phyloP scores from a whole-genome alignment of 176 grass and related monocot species.

The Ampelocalamus luodianensis region DNA sequence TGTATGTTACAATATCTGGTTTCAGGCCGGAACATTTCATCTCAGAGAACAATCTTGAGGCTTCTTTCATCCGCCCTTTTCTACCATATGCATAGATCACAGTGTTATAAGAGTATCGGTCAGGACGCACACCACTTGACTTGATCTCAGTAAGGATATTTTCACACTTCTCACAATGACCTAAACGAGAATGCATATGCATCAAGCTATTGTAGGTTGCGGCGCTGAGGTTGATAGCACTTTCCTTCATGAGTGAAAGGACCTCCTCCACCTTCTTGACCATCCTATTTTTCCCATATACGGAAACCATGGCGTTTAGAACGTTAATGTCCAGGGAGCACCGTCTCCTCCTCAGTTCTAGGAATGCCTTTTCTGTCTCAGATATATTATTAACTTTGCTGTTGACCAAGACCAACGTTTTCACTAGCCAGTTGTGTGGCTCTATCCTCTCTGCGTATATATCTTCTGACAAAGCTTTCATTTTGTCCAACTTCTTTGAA shows the following conservation, averaged over 20 bases:
- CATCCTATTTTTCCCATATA: conserved; percentile 85
- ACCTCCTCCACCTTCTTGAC: conserved; percentile 77
- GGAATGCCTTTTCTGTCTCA: conserved; percentile 71
- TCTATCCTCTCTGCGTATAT: conserved; percentile 75
- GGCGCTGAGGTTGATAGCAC: conserved; percentile 65
- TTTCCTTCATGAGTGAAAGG: conserved; percentile 70
- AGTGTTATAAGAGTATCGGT: conserved; percentile 95
- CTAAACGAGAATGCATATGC: conserved; percentile 89
- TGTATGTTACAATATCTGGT: conserved; percentile 89
- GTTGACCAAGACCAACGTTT: conserved; percentile 84
- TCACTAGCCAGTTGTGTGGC: conserved; percentile 66
- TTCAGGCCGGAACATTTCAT: conserved; percentile 71
- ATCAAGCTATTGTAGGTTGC: conserved; percentile 88
- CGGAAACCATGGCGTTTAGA: conserved; percentile 86
- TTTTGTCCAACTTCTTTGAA: conserved; percentile 64
- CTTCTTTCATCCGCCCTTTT: conserved; percentile 77
- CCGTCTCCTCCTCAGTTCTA: conserved; percentile 61
- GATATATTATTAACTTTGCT: conserved; percentile 79
- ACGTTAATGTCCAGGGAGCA: conserved; percentile 81
- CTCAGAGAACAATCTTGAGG: conserved; percentile 78
- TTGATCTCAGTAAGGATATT: conserved; percentile 74
- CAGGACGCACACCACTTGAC: conserved; percentile 66
- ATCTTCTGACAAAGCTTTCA: conserved; percentile 66
- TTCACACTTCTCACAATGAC: conserved; percentile 82
- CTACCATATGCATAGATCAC: conserved; percentile 92